These are phyloP conservation scores for Sabuloglossum arenarium DNA, from an alignment of 495 filamentous ascomycete species.

Conservation along the genomic window DNA sequence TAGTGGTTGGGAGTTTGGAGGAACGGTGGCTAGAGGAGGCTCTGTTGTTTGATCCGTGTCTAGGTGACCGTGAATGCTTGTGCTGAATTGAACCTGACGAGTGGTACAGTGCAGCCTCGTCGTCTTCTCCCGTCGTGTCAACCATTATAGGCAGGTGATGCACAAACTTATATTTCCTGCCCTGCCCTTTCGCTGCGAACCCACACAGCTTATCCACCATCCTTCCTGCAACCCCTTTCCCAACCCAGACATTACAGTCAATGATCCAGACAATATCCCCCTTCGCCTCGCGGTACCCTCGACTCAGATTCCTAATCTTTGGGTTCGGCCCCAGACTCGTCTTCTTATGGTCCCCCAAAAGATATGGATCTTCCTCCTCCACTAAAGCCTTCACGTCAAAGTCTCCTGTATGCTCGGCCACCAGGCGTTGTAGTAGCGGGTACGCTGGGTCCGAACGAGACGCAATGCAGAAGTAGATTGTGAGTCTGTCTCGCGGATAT, in stretches of 20 bases:
- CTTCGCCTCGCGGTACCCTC: constrained; percentile 82
- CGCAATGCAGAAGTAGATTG: constrained; percentile 65
- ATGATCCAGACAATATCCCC: constrained; percentile 88
- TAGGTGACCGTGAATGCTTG: background rate
- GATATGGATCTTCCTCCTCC: constrained; percentile 64
- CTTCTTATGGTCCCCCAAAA: constrained; percentile 28
- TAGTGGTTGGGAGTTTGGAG: background rate
- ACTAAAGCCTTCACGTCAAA: constrained; percentile 55
- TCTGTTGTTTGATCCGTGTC: background rate
- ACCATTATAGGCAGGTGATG: constrained; percentile 83
- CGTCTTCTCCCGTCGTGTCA: constrained; percentile 32
- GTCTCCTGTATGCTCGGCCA: constrained; percentile 45
- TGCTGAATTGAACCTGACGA: no score
- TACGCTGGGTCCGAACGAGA: constrained; percentile 60
- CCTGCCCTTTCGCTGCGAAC: constrained; percentile 15
- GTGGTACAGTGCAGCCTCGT: constrained; percentile 20
- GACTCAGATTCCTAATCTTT: constrained; percentile 93
- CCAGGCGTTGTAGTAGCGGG: constrained; percentile 44
- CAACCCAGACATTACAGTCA: constrained; percentile 93
- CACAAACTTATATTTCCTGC: constrained; percentile 70
- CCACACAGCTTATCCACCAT: constrained; percentile 81
- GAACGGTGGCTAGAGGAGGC: background rate
- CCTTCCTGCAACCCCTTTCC: constrained; percentile 50
- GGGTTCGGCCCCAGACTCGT: constrained; percentile 65
- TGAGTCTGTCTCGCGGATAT: constrained; percentile 60